phyloP scores from a whole-genome alignment of 2,329 filamentous ascomycete species.

The Colletotrichum phormii region DNA sequence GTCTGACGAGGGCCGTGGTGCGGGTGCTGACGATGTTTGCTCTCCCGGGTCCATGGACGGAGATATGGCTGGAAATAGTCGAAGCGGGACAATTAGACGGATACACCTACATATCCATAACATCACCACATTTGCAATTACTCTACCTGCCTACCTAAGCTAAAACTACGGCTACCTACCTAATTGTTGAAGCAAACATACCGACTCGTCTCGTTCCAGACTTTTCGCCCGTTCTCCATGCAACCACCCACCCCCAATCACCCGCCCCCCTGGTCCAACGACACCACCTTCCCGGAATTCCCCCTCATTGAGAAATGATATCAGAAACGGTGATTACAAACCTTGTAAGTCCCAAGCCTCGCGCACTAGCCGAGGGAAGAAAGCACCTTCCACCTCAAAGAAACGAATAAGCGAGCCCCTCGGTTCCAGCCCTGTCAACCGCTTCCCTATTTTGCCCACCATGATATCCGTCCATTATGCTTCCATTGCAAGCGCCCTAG shows the following conservation, averaged over 20 bases:
- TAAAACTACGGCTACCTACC: neutral
- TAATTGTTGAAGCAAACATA: conserved; percentile 1
- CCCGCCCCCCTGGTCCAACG: neutral
- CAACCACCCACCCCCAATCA: neutral
- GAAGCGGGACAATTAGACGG: neutral
- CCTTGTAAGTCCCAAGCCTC: neutral
- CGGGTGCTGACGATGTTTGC: neutral
- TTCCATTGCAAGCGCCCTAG: neutral
- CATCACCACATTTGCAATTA: too few relatives aligned
- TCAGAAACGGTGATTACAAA: conserved; percentile 8
- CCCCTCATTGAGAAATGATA: neutral
- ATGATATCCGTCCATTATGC: neutral
- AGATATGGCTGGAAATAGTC: neutral
- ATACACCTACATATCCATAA: neutral
- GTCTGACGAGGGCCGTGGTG: neutral
- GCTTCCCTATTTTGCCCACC: neutral
- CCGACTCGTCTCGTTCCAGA: neutral
- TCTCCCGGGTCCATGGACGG: neutral
- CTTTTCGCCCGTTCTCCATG: neutral
- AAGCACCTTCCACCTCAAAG: neutral
- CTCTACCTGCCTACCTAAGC: neutral
- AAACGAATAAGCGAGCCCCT: neutral
- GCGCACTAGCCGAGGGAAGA: conserved; percentile 12
- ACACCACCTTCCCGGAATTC: conserved; percentile 13
- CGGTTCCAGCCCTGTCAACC: conserved; percentile 25